Conservation (phyloP, 2,329 filamentous ascomycete genomes). For the Fusarium drepaniforme region DNA sequence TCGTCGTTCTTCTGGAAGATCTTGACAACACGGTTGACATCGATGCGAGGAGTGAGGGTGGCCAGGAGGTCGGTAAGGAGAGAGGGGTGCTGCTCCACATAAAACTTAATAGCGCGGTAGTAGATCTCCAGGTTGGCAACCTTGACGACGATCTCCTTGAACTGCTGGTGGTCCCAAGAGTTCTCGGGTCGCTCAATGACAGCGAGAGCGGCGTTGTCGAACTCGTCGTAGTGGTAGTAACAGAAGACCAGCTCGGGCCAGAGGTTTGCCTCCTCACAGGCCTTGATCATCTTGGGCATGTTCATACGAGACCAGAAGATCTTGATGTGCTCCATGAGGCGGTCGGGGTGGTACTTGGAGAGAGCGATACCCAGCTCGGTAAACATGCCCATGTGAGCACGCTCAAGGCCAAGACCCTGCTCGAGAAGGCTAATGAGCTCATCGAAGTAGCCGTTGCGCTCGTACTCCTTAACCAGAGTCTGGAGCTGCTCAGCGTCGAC, state of each 20-base stretch:
- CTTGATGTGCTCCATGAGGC: constrained; percentile 98
- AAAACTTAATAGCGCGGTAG: constrained; percentile 97
- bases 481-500: constrained; percentile 96
- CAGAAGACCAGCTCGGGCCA: constrained; percentile 99
- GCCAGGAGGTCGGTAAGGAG: constrained; percentile 96
- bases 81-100: constrained; percentile 95
- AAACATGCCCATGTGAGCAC: constrained; percentile 97
- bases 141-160: constrained; percentile 99
- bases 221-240: constrained; percentile 98
- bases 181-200: constrained; percentile 99
- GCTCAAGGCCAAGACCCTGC: constrained; percentile 92
- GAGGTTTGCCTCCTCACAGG: constrained; percentile 92
- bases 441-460: constrained; percentile 97
- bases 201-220: constrained; percentile 94
- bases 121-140: constrained; percentile 99
- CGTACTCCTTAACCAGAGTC: constrained; percentile 95
- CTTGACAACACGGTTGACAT: constrained; percentile 98
- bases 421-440: constrained; percentile 96
- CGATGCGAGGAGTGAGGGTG: constrained; percentile 90
- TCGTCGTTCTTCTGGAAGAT: constrained; percentile 99
- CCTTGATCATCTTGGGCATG: constrained; percentile 95
- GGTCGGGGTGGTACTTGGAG: constrained; percentile 94
- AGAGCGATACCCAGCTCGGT: constrained; percentile 92
- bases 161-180: constrained; percentile 99
- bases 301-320: constrained; percentile 99